A percentile compares a stretch with the other conserved stretches of the same genome.
Evolutionary conservation across 176 grass and related monocot genomes (phyloP).

Genomic region (Metroxylon sagu): DNA sequence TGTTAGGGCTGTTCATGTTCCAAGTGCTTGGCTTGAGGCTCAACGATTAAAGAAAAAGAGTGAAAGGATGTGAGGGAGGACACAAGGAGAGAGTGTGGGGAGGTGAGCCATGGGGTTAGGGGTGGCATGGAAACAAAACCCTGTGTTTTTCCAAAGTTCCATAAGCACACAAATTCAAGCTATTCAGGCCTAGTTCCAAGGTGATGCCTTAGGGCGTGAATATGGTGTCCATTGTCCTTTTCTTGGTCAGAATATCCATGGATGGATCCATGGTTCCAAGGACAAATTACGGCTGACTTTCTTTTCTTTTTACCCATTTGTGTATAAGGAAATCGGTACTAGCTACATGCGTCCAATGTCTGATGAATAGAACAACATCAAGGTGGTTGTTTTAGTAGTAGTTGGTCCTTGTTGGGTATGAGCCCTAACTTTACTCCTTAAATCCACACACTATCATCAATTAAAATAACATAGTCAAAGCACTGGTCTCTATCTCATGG

Average conservation of each 20-base stretch:
- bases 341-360: too few species aligned
- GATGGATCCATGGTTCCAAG: too few species aligned
- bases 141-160: too few species aligned
- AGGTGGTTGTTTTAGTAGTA: neutral
- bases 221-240: too few species aligned
- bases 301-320: too few species aligned
- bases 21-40: constrained; percentile 3
- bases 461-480: neutral
- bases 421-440: neutral
- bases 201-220: neutral
- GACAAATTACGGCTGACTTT: too few species aligned
- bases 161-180: too few species aligned
- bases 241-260: too few species aligned
- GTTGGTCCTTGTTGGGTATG: neutral
- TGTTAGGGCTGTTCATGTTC: constrained; percentile 1
- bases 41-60: constrained; percentile 18
- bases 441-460: neutral
- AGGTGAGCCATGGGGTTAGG: neutral
- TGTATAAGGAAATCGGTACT: too few species aligned
- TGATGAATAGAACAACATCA: neutral
- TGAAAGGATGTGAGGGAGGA: neutral
- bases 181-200: neutral
- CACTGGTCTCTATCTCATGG: neutral
- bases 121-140: neutral
- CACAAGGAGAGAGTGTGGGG: neutral